Percentiles rank a stretch among this genome's conserved stretches.
Conservation (phyloP, 345 rosid species). For the Syzygium jambos region DNA sequence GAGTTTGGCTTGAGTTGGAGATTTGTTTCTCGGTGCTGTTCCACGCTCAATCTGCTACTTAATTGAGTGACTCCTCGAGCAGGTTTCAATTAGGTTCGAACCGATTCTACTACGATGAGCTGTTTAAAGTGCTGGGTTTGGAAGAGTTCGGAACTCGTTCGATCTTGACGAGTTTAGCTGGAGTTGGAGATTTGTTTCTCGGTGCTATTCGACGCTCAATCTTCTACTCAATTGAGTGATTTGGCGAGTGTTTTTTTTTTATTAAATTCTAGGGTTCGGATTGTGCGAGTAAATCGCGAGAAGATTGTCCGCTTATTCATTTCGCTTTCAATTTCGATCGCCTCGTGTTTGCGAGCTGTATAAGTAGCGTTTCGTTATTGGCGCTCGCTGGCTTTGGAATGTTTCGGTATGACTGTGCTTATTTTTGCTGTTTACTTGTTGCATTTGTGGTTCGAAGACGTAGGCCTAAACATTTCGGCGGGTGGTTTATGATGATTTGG, state of each 20-base stretch:
- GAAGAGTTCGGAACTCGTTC: not conserved
- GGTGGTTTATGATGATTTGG: constrained; percentile 21
- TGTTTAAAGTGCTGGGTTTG: not conserved
- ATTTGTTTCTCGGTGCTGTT: not conserved
- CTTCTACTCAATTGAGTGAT: not conserved
- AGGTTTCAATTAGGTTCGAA: not conserved
- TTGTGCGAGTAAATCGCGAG: not conserved
- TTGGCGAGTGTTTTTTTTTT: not conserved
- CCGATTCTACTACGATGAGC: not conserved
- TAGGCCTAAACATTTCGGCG: not conserved
- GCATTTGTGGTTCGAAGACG: not conserved
- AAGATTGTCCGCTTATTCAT: not conserved
- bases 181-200: not conserved
- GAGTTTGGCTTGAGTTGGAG: not conserved
- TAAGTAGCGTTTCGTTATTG: not conserved
- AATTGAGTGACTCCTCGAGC: not conserved
- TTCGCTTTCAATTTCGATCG: not conserved
- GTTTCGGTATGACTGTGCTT: not conserved
- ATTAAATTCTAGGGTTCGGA: not conserved
- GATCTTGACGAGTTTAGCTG: not conserved
- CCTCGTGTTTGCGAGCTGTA: not conserved
- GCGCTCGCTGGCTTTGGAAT: not conserved
- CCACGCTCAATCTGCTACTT: not conserved
- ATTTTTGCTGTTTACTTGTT: not conserved
- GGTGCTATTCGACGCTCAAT: not conserved